Conservation (phyloP, 208 protist species). For the Tritrichomonas foetus region DNA sequence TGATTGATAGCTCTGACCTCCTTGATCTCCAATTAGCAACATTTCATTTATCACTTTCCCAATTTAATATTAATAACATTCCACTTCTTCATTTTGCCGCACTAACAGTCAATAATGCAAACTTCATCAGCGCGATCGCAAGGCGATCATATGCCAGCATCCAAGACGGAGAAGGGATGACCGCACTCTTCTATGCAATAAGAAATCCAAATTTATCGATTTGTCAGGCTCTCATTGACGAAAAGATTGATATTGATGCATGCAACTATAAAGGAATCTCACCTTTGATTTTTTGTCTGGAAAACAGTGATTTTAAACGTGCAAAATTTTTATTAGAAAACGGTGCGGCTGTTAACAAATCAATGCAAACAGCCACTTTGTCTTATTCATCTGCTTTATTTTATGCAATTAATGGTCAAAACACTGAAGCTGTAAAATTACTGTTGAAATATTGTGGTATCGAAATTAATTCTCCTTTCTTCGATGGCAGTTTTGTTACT, state of each 20-base stretch:
- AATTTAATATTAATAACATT: background rate
- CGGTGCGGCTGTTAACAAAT: background rate
- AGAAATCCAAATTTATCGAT: background rate
- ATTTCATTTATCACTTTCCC: background rate
- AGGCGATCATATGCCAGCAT: background rate
- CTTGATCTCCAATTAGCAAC: background rate
- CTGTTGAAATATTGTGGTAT: background rate
- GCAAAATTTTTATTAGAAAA: background rate
- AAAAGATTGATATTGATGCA: background rate
- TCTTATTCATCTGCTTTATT: background rate
- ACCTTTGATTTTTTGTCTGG: background rate
- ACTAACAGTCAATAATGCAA: background rate
- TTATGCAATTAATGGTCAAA: background rate
- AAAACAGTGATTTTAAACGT: background rate
- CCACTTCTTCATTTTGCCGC: background rate
- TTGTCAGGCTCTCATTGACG: background rate
- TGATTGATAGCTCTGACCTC: background rate
- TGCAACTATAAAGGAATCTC: background rate
- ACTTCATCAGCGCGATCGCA: background rate
- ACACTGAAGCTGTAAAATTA: background rate
- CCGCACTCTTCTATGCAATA: background rate
- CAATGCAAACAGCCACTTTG: background rate
- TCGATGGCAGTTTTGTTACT: background rate
- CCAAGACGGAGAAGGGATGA: background rate
- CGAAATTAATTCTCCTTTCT: background rate